These are phyloP conservation scores for Globisporangium cederbergense DNA, from an alignment of 352 stramenopile species.

Conservation along the genomic window DNA sequence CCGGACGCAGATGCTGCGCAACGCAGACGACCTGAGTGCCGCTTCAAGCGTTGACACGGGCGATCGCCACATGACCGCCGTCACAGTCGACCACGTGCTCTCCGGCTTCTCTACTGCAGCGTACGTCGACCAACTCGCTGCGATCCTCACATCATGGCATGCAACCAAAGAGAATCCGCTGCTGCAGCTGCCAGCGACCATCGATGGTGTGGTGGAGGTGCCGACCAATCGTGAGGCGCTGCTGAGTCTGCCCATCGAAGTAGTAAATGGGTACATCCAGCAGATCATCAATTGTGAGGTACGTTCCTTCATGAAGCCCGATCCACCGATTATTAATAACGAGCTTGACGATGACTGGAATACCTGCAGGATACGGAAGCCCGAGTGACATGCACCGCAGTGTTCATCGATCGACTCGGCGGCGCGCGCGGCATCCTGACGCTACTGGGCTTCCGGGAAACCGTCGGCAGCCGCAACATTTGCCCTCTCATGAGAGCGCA, in stretches of 20 bases:
- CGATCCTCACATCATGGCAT: conserved; percentile 40
- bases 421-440: conserved; percentile 60
- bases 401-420: conserved; percentile 39
- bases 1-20: conserved; percentile 33
- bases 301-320: not conserved
- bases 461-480: conserved; percentile 44
- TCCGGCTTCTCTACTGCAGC: conserved; percentile 19
- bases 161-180: conserved; percentile 30
- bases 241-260: conserved; percentile 20
- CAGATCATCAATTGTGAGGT: not conserved
- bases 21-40: not conserved
- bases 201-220: conserved; percentile 39
- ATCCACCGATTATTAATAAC: not conserved
- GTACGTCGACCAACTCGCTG: conserved; percentile 46
- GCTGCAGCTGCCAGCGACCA: conserved; percentile 14
- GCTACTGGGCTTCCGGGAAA: conserved; percentile 64
- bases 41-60: not conserved
- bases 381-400: conserved; percentile 7
- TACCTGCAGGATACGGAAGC: conserved; percentile 1
- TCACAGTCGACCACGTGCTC: conserved; percentile 12
- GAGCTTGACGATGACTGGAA: no score
- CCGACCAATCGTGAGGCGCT: conserved; percentile 28
- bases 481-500: conserved; percentile 49
- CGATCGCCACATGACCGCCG: not conserved
- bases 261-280: conserved; percentile 24